phyloP scores from a whole-genome alignment of 441 rosid species.

The Kokia cookei region DNA sequence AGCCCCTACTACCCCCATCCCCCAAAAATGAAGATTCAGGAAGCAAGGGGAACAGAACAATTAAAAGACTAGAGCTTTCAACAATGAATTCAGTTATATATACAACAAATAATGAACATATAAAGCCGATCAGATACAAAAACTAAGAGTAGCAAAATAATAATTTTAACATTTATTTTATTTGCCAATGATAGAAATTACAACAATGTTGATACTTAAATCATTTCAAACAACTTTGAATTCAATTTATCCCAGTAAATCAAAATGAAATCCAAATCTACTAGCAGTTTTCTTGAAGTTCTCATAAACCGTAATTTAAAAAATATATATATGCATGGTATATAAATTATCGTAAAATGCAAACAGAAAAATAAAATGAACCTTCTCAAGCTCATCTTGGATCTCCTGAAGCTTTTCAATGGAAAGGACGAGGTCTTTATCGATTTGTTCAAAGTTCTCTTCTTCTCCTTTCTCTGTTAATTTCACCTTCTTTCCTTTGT shows the following conservation, averaged over 20 bases:
- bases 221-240: neutral
- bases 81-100: neutral
- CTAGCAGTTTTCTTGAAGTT: neutral
- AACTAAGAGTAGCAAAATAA: neutral
- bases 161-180: neutral
- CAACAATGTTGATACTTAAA: neutral
- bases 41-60: neutral
- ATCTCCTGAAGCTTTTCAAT: constrained; percentile 96
- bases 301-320: neutral
- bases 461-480: constrained; percentile 54
- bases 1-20: neutral
- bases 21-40: neutral
- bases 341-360: neutral
- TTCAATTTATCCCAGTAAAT: neutral
- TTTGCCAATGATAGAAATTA: neutral
- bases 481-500: constrained; percentile 80
- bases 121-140: neutral
- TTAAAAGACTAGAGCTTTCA: neutral
- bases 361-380: neutral
- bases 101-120: neutral
- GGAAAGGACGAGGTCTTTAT: constrained; percentile 71
- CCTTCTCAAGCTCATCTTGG: constrained; percentile 97
- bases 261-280: neutral
- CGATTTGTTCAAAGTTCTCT: constrained; percentile 60
- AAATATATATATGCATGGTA: neutral